Conservation (phyloP, 2,329 filamentous ascomycete species). For the Pleomassaria siparia region DNA sequence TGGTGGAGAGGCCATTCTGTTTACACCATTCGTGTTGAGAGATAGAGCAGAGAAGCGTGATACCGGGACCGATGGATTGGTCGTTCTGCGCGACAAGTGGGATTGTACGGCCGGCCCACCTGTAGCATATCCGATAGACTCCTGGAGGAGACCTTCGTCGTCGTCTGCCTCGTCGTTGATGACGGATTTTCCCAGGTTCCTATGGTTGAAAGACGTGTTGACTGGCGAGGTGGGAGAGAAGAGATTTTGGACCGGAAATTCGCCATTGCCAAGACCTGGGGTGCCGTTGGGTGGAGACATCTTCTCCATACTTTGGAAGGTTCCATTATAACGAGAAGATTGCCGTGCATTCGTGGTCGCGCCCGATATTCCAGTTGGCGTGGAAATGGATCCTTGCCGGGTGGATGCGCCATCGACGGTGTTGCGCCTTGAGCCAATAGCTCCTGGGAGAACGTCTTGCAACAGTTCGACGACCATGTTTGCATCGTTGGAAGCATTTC, state of each 20-base stretch:
- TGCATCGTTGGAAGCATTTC: slow-evolving; percentile 62
- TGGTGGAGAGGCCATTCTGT: slow-evolving; percentile 55
- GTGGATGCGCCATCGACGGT: slow-evolving; percentile 53
- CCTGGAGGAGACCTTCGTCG: slow-evolving; percentile 71
- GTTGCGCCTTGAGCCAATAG: slow-evolving; percentile 54
- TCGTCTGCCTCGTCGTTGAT: slow-evolving; percentile 72
- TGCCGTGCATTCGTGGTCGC: slow-evolving; percentile 48
- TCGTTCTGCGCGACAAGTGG: slow-evolving; percentile 64
- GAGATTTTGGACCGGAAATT: slow-evolving; percentile 64
- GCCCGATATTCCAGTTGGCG: slow-evolving; percentile 51
- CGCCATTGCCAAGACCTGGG: slow-evolving; percentile 56
- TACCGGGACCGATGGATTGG: slow-evolving; percentile 71
- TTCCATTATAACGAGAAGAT: slow-evolving; percentile 61
- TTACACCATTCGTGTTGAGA: slow-evolving; percentile 62
- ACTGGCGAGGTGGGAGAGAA: slow-evolving; percentile 76
- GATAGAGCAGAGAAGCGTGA: slow-evolving; percentile 69
- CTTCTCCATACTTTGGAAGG: slow-evolving; percentile 63
- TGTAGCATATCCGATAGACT: slow-evolving; percentile 73
- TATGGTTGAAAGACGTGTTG: slow-evolving; percentile 67
- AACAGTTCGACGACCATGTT: slow-evolving; percentile 62
- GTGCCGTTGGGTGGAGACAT: slow-evolving; percentile 62
- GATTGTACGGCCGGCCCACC: slow-evolving; percentile 58
- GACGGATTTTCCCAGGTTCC: slow-evolving; percentile 64
- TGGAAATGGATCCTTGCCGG: slow-evolving; percentile 48
- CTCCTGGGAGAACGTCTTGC: slow-evolving; percentile 35